Conservation (phyloP, 106 monocot species). For the Dactylorhiza incarnata region DNA sequence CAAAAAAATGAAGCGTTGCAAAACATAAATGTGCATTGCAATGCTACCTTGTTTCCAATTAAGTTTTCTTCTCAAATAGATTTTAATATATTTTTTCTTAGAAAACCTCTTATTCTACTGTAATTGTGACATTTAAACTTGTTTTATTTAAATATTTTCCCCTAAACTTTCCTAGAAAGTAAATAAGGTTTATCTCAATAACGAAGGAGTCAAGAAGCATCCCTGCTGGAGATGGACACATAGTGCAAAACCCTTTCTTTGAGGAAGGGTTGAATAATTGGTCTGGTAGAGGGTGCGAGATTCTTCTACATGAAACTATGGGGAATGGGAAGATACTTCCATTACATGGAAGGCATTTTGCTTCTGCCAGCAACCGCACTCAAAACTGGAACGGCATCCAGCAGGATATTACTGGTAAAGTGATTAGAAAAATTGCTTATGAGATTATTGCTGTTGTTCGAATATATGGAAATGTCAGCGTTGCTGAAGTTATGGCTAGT, state of each 20-base stretch:
- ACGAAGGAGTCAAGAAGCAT: neutral
- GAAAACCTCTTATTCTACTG: neutral
- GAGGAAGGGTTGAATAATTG: slow-evolving; percentile 56
- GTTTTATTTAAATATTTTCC: neutral
- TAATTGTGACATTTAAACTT: neutral
- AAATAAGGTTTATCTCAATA: neutral
- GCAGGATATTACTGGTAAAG: slow-evolving; percentile 49
- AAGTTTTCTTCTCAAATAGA: neutral
- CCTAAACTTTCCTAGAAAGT: neutral
- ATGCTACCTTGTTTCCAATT: neutral
- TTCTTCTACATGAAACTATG: slow-evolving; percentile 34
- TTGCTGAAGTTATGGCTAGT: slow-evolving; percentile 35
- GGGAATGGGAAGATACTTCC: slow-evolving; percentile 41
- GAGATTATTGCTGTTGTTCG: slow-evolving; percentile 44
- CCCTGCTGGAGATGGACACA: slow-evolving; percentile 26
- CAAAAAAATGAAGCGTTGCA: neutral
- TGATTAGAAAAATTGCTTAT: slow-evolving; percentile 42
- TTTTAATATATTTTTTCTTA: neutral
- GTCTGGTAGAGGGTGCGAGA: slow-evolving; percentile 79
- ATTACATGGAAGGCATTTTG: slow-evolving; percentile 44
- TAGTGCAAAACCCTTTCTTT: slow-evolving; percentile 54
- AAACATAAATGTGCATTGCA: neutral
- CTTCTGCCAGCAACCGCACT: slow-evolving; percentile 37
- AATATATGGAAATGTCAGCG: slow-evolving; percentile 23
- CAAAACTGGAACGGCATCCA: slow-evolving; percentile 71